phyloP scores from a whole-genome alignment of 2,329 filamentous ascomycete species.

The Epichloe sibirici region DNA sequence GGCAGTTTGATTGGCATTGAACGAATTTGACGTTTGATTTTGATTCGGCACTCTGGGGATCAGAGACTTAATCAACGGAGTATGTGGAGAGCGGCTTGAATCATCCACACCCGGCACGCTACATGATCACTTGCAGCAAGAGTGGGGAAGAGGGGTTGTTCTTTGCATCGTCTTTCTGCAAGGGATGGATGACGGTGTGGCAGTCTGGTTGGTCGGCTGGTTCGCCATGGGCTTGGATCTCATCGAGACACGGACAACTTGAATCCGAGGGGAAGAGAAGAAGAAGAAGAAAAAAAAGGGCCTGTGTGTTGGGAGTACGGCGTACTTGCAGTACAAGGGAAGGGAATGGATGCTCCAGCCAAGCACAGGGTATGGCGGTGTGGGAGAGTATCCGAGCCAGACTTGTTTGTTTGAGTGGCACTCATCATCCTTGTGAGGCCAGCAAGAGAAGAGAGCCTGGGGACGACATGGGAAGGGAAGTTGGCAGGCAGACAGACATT shows the following conservation, averaged over 20 bases:
- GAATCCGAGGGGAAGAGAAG: background rate
- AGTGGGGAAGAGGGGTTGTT: slow-evolving; percentile 2
- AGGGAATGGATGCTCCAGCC: background rate
- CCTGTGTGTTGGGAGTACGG: background rate
- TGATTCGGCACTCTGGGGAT: background rate
- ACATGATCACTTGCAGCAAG: slow-evolving; percentile 4
- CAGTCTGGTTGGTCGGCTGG: background rate
- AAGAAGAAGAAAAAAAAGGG: background rate
- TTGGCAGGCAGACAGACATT: background rate
- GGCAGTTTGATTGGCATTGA: background rate
- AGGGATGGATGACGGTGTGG: background rate
- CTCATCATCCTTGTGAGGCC: background rate
- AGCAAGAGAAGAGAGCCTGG: background rate
- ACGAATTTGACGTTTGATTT: background rate
- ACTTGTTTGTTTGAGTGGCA: background rate
- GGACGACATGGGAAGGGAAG: background rate
- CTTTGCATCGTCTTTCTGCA: slow-evolving; percentile 1
- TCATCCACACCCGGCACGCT: background rate
- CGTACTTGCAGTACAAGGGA: background rate
- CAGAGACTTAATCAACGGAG: background rate
- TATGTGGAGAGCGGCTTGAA: background rate
- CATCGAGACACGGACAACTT: background rate
- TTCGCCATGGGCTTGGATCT: background rate
- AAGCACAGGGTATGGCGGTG: slow-evolving; percentile 1
- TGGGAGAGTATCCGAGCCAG: background rate